Evolutionary conservation across 75 land plant genomes (phyloP).

Genomic region (Pseudotsuga menziesii): DNA sequence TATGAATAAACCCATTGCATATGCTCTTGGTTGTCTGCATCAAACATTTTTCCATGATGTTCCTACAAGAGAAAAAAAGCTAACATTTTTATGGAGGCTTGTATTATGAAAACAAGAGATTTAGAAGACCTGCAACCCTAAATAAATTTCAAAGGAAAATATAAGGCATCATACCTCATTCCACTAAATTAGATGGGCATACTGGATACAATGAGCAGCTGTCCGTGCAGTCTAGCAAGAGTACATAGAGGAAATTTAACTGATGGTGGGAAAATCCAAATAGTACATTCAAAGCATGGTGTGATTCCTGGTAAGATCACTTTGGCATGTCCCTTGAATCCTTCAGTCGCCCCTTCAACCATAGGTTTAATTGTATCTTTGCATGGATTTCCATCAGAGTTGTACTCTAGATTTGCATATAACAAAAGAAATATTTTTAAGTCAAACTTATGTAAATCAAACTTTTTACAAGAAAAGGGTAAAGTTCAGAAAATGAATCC

Average conservation of each 20-base stretch:
- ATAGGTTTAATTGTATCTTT: conserved; percentile 85
- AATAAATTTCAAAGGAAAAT: neutral
- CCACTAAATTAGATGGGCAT: conserved; percentile 98
- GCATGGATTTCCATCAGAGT: conserved; percentile 72
- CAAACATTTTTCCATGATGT: conserved; percentile 78
- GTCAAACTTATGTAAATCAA: too few relatives aligned
- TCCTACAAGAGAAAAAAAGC: conserved; percentile 38
- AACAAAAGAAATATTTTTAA: too few relatives aligned
- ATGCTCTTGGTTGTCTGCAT: conserved; percentile 93
- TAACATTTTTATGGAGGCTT: neutral
- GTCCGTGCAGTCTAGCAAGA: conserved; percentile 95
- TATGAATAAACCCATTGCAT: conserved; percentile 94
- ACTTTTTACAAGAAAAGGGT: neutral
- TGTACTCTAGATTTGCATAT: conserved; percentile 57
- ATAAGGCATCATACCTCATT: conserved; percentile 55
- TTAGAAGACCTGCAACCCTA: neutral
- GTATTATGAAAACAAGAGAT: neutral
- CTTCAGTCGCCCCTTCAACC: conserved; percentile 99
- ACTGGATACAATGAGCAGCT: conserved; percentile 98
- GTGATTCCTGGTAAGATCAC: conserved; percentile 90
- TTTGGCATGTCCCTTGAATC: conserved; percentile 96
- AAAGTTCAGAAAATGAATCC: neutral
- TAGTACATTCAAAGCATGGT: conserved; percentile 96
- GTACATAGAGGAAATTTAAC: conserved; percentile 98
- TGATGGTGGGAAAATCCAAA: conserved; percentile 98